These are phyloP conservation scores for Penicillium sp. DNA, from an alignment of 2,329 filamentous ascomycete species.

Conservation along the genomic window DNA sequence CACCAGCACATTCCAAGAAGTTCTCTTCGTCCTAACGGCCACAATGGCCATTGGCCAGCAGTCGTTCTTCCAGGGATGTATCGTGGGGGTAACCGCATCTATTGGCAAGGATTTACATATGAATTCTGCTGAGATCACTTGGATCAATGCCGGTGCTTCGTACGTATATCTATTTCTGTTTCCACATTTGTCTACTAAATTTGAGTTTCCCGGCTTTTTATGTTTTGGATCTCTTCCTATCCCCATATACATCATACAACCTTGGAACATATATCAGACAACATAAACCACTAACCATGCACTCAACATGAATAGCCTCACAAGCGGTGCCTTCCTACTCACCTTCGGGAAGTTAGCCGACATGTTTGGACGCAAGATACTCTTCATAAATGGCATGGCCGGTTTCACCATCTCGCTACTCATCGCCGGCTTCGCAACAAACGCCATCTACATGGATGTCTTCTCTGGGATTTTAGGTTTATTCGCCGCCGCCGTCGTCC, in stretches of 20 bases:
- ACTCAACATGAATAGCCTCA: constrained; percentile 44
- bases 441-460: constrained; percentile 59
- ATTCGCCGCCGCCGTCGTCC: constrained; percentile 62
- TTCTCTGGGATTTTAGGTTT: constrained; percentile 64
- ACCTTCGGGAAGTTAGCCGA: constrained; percentile 66
- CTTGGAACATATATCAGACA: not conserved
- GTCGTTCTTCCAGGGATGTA: constrained; percentile 57
- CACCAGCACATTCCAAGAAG: constrained; percentile 60
- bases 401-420: constrained; percentile 58
- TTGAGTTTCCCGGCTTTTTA: not conserved
- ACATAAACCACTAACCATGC: constrained; percentile 4
- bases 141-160: constrained; percentile 63
- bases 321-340: constrained; percentile 63
- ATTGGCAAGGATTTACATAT: constrained; percentile 60
- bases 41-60: constrained; percentile 65
- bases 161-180: constrained; percentile 29
- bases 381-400: constrained; percentile 60
- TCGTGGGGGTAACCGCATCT: constrained; percentile 61
- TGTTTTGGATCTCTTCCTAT: not conserved
- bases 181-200: not conserved
- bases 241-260: not conserved
- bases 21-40: constrained; percentile 63
- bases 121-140: constrained; percentile 64
- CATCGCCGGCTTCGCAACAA: constrained; percentile 58
- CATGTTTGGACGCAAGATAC: constrained; percentile 60